Evolutionary conservation across 2,329 filamentous ascomycete genomes (phyloP).

Genomic region (Emydomyces testavorans): DNA sequence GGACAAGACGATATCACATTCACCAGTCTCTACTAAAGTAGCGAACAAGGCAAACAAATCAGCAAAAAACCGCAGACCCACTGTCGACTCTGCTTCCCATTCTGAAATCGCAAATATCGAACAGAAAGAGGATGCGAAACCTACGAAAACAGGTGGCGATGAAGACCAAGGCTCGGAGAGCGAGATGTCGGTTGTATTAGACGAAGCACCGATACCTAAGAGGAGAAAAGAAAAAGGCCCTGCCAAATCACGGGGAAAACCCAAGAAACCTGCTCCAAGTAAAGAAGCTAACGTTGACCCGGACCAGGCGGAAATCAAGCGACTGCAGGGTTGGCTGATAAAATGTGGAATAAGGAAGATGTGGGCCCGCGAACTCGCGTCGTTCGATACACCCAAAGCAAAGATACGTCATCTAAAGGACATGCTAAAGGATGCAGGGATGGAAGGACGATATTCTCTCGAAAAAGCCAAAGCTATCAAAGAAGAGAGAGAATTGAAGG

Average conservation of each 20-base stretch:
- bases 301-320: constrained; percentile 72
- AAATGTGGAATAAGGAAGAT: constrained; percentile 91
- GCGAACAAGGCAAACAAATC: constrained; percentile 4
- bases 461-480: constrained; percentile 78
- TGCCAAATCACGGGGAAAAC: neutral
- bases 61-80: neutral
- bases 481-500: constrained; percentile 70
- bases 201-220: constrained; percentile 10
- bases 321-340: constrained; percentile 68
- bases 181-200: neutral
- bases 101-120: constrained; percentile 14
- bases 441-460: constrained; percentile 78
- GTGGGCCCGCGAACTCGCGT: constrained; percentile 74
- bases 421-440: constrained; percentile 71
- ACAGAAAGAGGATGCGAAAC: constrained; percentile 15
- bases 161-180: neutral
- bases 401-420: constrained; percentile 72
- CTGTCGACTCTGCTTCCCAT: neutral
- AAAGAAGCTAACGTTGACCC: constrained; percentile 42
- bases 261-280: constrained; percentile 24
- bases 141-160: neutral
- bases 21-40: neutral
- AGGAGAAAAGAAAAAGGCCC: constrained; percentile 6
- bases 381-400: constrained; percentile 58
- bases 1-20: neutral